Evolutionary conservation across 2,329 filamentous ascomycete genomes (phyloP).

Genomic region (Clonostachys rosea): DNA sequence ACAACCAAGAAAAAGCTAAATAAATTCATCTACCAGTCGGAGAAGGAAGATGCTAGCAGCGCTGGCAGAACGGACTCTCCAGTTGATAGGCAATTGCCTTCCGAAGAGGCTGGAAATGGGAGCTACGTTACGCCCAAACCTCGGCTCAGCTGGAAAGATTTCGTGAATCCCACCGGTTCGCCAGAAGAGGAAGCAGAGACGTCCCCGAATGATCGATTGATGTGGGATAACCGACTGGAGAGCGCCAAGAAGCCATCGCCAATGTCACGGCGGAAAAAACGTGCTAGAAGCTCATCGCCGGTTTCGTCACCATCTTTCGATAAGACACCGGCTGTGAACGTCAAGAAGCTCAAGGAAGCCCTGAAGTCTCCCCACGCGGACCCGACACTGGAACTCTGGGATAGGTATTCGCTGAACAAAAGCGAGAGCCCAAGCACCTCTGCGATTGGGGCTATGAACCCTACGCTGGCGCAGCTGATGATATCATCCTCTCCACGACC

Average conservation of each 20-base stretch:
- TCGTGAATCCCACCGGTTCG: constrained; percentile 40
- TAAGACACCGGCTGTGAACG: constrained; percentile 44
- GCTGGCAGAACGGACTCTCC: constrained; percentile 8
- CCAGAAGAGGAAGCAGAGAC: constrained; percentile 37
- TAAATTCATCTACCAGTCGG: constrained; percentile 41
- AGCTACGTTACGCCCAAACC: constrained; percentile 30
- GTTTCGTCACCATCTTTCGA: constrained; percentile 58
- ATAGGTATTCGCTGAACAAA: constrained; percentile 57
- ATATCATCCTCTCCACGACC: constrained; percentile 67
- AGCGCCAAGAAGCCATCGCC: constrained; percentile 39
- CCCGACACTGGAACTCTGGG: constrained; percentile 73
- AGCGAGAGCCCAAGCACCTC: constrained; percentile 34
- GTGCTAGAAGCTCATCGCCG: constrained; percentile 71
- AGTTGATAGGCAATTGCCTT: constrained; percentile 6
- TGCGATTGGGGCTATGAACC: constrained; percentile 43
- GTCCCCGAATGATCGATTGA: constrained; percentile 57
- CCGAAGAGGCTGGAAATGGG: constrained; percentile 11
- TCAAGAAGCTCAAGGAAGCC: constrained; percentile 51
- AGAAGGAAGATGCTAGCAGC: constrained; percentile 3
- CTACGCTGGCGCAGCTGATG: constrained; percentile 60
- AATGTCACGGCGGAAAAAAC: constrained; percentile 54
- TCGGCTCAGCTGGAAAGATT: constrained; percentile 52
- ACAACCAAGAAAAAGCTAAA: constrained; percentile 57
- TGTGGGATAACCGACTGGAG: constrained; percentile 47
- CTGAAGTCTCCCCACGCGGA: constrained; percentile 66